These are phyloP conservation scores for Cyanidium caldarium DNA, from an alignment of 23 red algal species.

Conservation along the genomic window DNA sequence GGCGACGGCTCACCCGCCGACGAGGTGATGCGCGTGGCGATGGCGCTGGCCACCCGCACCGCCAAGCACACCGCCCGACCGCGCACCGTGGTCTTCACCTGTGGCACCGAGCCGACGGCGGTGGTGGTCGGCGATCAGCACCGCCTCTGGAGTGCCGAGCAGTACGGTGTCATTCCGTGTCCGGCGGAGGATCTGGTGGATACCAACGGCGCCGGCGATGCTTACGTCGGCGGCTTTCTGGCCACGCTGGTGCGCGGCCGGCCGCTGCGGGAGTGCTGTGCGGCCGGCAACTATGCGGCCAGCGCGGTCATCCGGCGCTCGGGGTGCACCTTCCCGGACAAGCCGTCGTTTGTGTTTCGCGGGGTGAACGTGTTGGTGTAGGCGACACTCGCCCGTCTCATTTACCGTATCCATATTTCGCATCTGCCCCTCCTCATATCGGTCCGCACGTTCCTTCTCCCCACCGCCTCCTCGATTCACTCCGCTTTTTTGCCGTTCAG, in stretches of 20 bases:
- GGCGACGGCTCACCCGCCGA: background rate
- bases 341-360: conserved; percentile 17
- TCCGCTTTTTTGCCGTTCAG: no score
- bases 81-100: conserved; percentile 89
- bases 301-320: conserved; percentile 78
- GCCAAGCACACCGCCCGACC: conserved; percentile 54
- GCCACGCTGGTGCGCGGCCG: conserved; percentile 29
- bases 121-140: conserved; percentile 52
- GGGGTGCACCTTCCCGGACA: conserved; percentile 56
- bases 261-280: conserved; percentile 44
- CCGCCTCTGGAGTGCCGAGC: conserved; percentile 49
- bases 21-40: conserved; percentile 44
- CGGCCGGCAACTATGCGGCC: conserved; percentile 72
- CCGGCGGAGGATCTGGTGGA: conserved; percentile 59
- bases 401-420: no score
- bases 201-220: conserved; percentile 99
- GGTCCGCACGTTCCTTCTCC: no score
- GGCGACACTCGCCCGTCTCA: no score
- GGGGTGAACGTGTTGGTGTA: background rate
- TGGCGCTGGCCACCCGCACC: conserved; percentile 28
- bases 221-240: conserved; percentile 92
- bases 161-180: conserved; percentile 48
- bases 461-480: no score
- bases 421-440: no score
- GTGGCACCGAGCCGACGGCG: conserved; percentile 63